phyloP scores from a whole-genome alignment of 306 rosid genomes.

The Urtica urens region DNA sequence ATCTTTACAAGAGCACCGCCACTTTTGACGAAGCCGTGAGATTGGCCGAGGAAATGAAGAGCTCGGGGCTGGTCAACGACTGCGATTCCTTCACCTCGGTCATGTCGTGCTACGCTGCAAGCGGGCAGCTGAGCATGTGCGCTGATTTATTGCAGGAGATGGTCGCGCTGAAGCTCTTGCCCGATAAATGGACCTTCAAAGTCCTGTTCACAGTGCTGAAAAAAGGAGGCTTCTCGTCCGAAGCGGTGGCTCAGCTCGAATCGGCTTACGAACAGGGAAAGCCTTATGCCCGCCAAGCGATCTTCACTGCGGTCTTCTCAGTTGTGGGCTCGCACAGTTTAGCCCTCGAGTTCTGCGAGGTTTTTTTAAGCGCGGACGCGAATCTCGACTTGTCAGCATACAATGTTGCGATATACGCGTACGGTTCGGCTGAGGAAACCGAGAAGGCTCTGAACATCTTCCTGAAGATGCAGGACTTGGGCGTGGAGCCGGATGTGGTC shows the following conservation, averaged over 20 bases:
- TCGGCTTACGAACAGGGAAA: constrained; percentile 56
- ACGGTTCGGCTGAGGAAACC: constrained; percentile 48
- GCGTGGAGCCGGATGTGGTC: constrained; percentile 45
- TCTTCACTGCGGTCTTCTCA: constrained; percentile 51
- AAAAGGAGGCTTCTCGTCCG: constrained; percentile 57
- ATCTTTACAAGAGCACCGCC: constrained; percentile 59
- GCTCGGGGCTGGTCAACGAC: constrained; percentile 55
- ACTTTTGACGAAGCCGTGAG: constrained; percentile 63
- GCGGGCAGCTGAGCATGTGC: constrained; percentile 54
- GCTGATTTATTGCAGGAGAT: constrained; percentile 69
- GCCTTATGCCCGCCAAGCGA: constrained; percentile 60
- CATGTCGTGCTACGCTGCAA: constrained; percentile 49
- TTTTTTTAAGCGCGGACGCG: constrained; percentile 37
- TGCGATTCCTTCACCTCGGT: constrained; percentile 64
- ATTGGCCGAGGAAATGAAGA: constrained; percentile 81
- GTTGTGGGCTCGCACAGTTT: constrained; percentile 60
- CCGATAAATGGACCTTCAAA: constrained; percentile 49
- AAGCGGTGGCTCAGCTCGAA: constrained; percentile 70
- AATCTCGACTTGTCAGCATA: constrained; percentile 48
- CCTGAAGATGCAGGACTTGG: constrained; percentile 60
- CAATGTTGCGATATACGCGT: constrained; percentile 64
- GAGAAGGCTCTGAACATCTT: constrained; percentile 54
- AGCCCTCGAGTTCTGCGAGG: constrained; percentile 50
- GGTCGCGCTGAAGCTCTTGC: constrained; percentile 60
- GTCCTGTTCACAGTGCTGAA: constrained; percentile 54